Evolutionary conservation across 768 basidiomycete genomes (phyloP).

Genomic region (Tephrocybe sp.): DNA sequence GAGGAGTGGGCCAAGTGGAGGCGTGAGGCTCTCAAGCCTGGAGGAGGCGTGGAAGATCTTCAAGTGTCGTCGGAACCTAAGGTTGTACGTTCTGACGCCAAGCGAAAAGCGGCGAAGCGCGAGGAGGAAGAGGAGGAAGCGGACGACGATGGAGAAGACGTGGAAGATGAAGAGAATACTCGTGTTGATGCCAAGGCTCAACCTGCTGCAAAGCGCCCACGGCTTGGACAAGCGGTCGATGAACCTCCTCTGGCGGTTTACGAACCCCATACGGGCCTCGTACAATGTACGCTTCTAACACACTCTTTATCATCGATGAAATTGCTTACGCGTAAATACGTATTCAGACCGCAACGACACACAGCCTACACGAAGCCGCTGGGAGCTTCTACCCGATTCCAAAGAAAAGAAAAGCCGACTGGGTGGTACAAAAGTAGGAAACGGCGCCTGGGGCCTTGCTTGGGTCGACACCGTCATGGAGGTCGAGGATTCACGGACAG

Average conservation of each 20-base stretch:
- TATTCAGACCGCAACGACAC: conserved; percentile 70
- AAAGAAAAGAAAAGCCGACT: conserved; percentile 44
- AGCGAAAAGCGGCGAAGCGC: conserved; percentile 30
- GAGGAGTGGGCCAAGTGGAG: conserved; percentile 62
- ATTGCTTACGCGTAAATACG: neutral
- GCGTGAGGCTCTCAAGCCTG: conserved; percentile 48
- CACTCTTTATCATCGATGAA: conserved; percentile 1
- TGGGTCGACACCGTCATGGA: conserved; percentile 69
- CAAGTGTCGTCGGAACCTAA: conserved; percentile 25
- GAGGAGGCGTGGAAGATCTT: conserved; percentile 39
- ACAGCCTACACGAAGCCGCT: conserved; percentile 64
- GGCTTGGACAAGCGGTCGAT: conserved; percentile 23
- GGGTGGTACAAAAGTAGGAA: conserved; percentile 73
- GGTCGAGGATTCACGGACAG: conserved; percentile 2
- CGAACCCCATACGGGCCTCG: conserved; percentile 75
- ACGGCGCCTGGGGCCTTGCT: conserved; percentile 77
- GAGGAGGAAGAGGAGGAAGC: conserved; percentile 27
- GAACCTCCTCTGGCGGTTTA: conserved; percentile 65
- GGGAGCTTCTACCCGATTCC: conserved; percentile 55
- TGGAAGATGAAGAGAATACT: conserved; percentile 20
- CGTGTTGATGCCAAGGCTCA: conserved; percentile 4
- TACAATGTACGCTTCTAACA: conserved; percentile 58
- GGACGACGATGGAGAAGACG: conserved; percentile 18
- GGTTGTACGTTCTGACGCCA: conserved; percentile 14
- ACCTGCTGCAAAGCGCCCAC: conserved; percentile 25